A percentile compares a stretch with the other conserved stretches of the same genome.
Conservation (phyloP, 2,329 filamentous ascomycete species). For the Apiospora aurea region DNA sequence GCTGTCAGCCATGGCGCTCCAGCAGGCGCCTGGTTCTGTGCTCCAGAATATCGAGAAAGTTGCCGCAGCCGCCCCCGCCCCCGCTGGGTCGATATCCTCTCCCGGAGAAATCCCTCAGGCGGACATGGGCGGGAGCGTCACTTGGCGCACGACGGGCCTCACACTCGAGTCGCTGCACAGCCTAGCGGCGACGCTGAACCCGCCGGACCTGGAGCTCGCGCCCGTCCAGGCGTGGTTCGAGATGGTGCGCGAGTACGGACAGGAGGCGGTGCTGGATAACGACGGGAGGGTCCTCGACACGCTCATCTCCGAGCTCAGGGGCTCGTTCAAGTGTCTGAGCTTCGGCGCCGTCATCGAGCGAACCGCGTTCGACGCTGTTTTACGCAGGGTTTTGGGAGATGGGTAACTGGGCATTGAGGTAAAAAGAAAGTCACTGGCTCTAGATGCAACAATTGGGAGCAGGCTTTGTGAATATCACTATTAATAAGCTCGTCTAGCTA, state of each 20-base stretch:
- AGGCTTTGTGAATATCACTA: not conserved
- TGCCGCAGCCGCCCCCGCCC: not conserved
- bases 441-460: not conserved
- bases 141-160: constrained; percentile 50
- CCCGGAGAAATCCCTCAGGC: not conserved
- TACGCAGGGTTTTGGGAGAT: constrained; percentile 47
- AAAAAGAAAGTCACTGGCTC: not conserved
- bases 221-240: constrained; percentile 65
- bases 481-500: not conserved
- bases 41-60: constrained; percentile 30
- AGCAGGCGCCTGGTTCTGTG: constrained; percentile 31
- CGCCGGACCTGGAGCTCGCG: constrained; percentile 51
- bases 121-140: constrained; percentile 27
- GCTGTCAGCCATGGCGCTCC: constrained; percentile 39
- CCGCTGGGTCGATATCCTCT: not conserved
- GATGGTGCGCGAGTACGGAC: constrained; percentile 51
- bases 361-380: constrained; percentile 54
- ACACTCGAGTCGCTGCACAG: constrained; percentile 52
- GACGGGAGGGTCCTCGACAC: constrained; percentile 41
- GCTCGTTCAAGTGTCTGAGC: constrained; percentile 53
- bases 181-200: constrained; percentile 54
- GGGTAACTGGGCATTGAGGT: not conserved
- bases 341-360: constrained; percentile 58
- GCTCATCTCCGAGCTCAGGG: constrained; percentile 51
- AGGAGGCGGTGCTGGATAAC: constrained; percentile 45